Base-by-base conservation (phyloP, 805 yeast genomes). In the Saturnispora halmiae region DNA sequence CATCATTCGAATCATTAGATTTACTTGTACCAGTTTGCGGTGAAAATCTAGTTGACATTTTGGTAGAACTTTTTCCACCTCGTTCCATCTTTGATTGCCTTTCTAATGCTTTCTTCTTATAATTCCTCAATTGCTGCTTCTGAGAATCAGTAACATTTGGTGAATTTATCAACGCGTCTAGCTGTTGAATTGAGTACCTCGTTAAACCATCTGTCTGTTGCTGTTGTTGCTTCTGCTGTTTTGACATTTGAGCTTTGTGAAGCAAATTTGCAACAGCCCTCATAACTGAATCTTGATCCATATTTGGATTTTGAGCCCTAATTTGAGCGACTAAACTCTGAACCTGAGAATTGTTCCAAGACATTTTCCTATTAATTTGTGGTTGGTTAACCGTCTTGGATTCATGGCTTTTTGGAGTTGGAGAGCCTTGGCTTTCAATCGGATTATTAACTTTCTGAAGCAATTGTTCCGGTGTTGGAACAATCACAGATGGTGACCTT, bases 301-400 rank as follows among this genome's bases (percentile, higher is more conserved):
- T 60, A 25, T 67, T 70, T 2, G 86, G 86, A 53, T 79, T 73
- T 50, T 77, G 77, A n/a, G 70, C 60, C 53, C 78, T 82, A 40
- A 79, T 78, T 34, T 78, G 75, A 48, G 67, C 73, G 43, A 79
- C 73, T 31, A 79, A 70, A 1, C 82, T 79, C 8, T 82, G 70
- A 4, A 79, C 81, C 49, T 79, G 84, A 1, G 77, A 73, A 11
- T 78, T 75, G 0, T 77, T 71, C 55, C 76, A 72, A 25, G 48
- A 50, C 29, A 60, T 50, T 19, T 56, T 51, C 4, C 56, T 42
- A 10, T 36, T 46, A 3, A 38, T 33, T 7, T 49, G 38, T 19
- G 28, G 47, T 19, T 43, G 41, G 6, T 30, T 37, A 9, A 20
- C 13, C 20, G 36, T 36, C 14, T 26, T 39, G n/a, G n/a, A n/a